A percentile compares a stretch with the other conserved stretches of the same genome.
Evolutionary conservation across 371 early-diverging fungal genomes (phyloP).

Genomic region (Globomyces sp.): DNA sequence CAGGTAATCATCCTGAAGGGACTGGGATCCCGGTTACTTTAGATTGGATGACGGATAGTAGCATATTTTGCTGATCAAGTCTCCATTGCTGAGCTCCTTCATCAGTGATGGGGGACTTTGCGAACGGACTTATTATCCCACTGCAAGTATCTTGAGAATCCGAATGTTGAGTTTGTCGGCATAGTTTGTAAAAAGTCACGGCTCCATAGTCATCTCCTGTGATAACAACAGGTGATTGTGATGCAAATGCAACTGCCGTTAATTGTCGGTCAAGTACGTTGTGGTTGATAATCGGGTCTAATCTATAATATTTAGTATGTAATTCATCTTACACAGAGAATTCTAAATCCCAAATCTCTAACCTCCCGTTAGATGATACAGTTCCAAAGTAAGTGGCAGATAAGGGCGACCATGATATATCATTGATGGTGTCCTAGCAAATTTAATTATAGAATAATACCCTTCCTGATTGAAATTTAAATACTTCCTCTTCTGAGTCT

Average conservation of each 20-base stretch:
- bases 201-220: slow-evolving; percentile 53
- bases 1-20: too few relatives aligned
- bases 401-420: slow-evolving; percentile 51
- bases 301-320: slow-evolving; percentile 22
- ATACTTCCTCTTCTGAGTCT: slow-evolving; percentile 43
- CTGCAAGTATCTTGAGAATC: slow-evolving; percentile 2
- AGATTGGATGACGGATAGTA: slow-evolving; percentile 17
- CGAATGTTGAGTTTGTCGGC: neutral
- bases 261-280: slow-evolving; percentile 54
- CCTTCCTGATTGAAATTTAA: slow-evolving; percentile 53
- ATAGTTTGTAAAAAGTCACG: slow-evolving; percentile 49
- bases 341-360: slow-evolving; percentile 60
- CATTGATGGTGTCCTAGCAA: slow-evolving; percentile 45
- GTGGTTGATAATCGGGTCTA: slow-evolving; percentile 54
- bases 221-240: slow-evolving; percentile 40
- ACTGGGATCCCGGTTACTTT: slow-evolving; percentile 11
- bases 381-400: slow-evolving; percentile 49
- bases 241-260: slow-evolving; percentile 45
- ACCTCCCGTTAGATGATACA: slow-evolving; percentile 48
- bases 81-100: neutral
- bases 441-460: slow-evolving; percentile 19
- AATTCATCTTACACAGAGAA: slow-evolving; percentile 41
- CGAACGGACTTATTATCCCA: slow-evolving; percentile 1
- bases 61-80: slow-evolving; percentile 14
- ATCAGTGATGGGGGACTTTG: neutral